Evolutionary conservation across 805 yeast genomes (phyloP).

Genomic region (Candida anglica): DNA sequence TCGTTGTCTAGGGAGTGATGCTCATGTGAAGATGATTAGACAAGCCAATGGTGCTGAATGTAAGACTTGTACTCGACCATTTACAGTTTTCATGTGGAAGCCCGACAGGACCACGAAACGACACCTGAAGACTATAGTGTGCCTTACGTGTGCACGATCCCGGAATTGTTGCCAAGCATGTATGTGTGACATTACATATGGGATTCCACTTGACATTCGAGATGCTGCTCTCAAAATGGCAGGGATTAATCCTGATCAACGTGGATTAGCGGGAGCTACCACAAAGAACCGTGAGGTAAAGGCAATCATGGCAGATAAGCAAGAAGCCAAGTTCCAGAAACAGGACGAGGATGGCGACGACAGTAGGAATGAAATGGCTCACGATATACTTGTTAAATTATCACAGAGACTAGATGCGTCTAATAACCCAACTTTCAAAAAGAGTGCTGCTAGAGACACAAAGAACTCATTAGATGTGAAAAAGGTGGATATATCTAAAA

Average conservation of each 20-base stretch:
- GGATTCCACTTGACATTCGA: constrained; percentile 73
- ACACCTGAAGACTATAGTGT: constrained; percentile 63
- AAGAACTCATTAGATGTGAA: constrained; percentile 11
- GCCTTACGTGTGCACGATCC: constrained; percentile 74
- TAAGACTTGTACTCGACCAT: constrained; percentile 79
- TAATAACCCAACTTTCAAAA: background rate
- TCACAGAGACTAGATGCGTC: constrained; percentile 27
- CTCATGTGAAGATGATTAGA: constrained; percentile 65
- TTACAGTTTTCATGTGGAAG: constrained; percentile 76
- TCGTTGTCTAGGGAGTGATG: constrained; percentile 63
- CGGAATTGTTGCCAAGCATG: constrained; percentile 88
- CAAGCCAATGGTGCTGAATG: constrained; percentile 78
- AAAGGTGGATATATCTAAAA: constrained; percentile 46
- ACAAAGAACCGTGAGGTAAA: constrained; percentile 29
- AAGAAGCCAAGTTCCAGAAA: constrained; percentile 43
- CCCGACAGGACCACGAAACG: constrained; percentile 39
- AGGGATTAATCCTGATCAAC: constrained; percentile 38
- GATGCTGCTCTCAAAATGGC: constrained; percentile 80
- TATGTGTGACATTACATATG: constrained; percentile 74
- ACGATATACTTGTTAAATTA: constrained; percentile 48
- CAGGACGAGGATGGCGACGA: constrained; percentile 7
- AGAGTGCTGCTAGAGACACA: constrained; percentile 3
- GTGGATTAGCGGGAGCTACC: constrained; percentile 7
- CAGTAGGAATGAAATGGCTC: constrained; percentile 32
- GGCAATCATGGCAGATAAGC: constrained; percentile 45